Evolutionary conservation across 345 rosid species (phyloP), one percentile per base, ranked within the genome.

Genomic region (Aquilaria yunnanensis): DNA sequence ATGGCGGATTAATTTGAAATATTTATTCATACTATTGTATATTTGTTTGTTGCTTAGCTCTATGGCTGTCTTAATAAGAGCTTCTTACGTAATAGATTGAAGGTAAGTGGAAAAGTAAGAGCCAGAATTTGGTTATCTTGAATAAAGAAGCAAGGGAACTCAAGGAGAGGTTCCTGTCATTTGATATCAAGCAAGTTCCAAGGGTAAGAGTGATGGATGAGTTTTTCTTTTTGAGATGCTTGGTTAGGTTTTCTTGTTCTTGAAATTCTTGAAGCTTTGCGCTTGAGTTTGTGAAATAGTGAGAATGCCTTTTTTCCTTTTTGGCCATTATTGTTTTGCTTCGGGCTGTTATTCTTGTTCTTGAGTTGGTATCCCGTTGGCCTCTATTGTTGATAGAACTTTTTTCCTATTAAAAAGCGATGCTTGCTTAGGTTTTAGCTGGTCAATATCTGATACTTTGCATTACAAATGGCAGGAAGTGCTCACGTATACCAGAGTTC

Each of bases 41-140:
- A 56, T 61, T 62, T 37, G 43, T 37, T 9, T 37, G 43, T 37
- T 37, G 43, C 43, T 37, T 37, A 37, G 43, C 43, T 37, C 7
- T 37, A 37, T 37, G 43, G 43, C 43, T 37, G 8, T 37, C 43
- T 37, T 37, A 37, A 37, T 45, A 9, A 5, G 65, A 49, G 48
- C 64, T 58, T 33, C 48, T 52, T 46, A 32, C 69, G 66, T 16
- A 61, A 65, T 80, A 88, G 97, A 71, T 88, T 72, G 84, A 81
- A 71, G 97, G 85, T 59, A 59, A 56, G 70, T 88, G 93, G 93
- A 86, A 88, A 74, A 71, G 81, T 47, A 84, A 86, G 54, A 84
- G 78, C 65, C 81, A 75, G 64, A 83, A 88, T 63, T 75, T 88
- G 85, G 75, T 81, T 47, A 82, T 68, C 62, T 79, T 91, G 53